These are phyloP conservation scores for Thermochaetoides thermophila DNA, from an alignment of 495 filamentous ascomycete species.

Conservation along the genomic window DNA sequence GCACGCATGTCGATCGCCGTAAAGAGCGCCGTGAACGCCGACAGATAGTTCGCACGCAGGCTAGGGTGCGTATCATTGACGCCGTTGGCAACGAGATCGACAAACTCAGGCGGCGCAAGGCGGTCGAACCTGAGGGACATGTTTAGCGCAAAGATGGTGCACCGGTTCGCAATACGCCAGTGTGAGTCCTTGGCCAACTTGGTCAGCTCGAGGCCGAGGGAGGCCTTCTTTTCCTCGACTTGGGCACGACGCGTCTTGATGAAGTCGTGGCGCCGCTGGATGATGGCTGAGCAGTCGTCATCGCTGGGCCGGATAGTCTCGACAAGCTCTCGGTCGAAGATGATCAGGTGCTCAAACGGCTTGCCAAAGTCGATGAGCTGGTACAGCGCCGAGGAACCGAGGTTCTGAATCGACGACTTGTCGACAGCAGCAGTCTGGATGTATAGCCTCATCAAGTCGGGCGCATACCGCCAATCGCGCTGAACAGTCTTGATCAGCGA, in stretches of 20 bases:
- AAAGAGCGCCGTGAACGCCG: conserved; percentile 67
- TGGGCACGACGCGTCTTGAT: conserved; percentile 57
- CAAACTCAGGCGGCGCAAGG: conserved; percentile 62
- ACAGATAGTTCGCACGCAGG: conserved; percentile 64
- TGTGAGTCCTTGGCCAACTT: conserved; percentile 64
- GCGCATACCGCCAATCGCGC: conserved; percentile 85
- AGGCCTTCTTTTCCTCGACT: conserved; percentile 71
- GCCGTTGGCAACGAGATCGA: conserved; percentile 72
- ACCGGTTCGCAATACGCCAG: conserved; percentile 89
- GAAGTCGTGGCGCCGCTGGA: conserved; percentile 49
- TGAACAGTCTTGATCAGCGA: conserved; percentile 77
- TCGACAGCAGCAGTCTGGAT: conserved; percentile 81
- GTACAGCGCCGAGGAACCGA: conserved; percentile 67
- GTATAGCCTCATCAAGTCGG: conserved; percentile 69
- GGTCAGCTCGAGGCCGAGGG: conserved; percentile 66
- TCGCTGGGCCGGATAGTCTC: conserved; percentile 60
- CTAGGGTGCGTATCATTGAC: conserved; percentile 84
- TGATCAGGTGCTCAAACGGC: conserved; percentile 68
- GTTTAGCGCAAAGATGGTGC: conserved; percentile 75
- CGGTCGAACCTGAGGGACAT: conserved; percentile 79
- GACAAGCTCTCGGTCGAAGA: conserved; percentile 61
- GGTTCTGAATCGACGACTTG: conserved; percentile 83
- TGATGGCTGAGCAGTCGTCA: conserved; percentile 44
- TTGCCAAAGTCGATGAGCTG: conserved; percentile 85
- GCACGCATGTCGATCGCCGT: conserved; percentile 72